Evolutionary conservation across 345 rosid species (phyloP).

Genomic region (Cardiospermum halicacabum): DNA sequence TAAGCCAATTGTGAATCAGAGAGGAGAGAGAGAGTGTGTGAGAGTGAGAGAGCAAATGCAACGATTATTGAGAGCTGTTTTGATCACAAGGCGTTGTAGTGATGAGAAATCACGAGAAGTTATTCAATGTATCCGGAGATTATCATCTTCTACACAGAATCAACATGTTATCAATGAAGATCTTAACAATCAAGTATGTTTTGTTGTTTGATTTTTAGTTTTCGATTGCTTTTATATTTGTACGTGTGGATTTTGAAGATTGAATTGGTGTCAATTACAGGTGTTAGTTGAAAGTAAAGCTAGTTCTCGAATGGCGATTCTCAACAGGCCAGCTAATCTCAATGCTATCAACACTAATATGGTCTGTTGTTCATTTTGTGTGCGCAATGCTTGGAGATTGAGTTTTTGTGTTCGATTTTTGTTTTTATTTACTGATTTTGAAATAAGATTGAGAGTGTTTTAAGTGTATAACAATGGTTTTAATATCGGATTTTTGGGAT

Average conservation of each 20-base stretch:
- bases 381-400: background rate
- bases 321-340: slow-evolving; percentile 73
- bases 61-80: slow-evolving; percentile 21
- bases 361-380: slow-evolving; percentile 28
- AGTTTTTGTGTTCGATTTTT: background rate
- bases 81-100: slow-evolving; percentile 27
- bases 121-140: slow-evolving; percentile 21
- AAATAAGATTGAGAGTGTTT: background rate
- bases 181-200: slow-evolving; percentile 44
- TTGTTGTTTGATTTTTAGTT: background rate
- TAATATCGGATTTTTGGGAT: background rate
- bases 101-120: slow-evolving; percentile 15
- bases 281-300: slow-evolving; percentile 71
- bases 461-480: background rate
- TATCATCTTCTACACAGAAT: slow-evolving; percentile 37
- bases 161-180: slow-evolving; percentile 35
- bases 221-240: background rate
- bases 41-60: slow-evolving; percentile 37
- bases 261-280: slow-evolving; percentile 22
- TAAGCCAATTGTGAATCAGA: no score
- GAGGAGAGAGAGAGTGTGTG: background rate
- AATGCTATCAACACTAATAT: slow-evolving; percentile 76
- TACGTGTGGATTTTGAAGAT: background rate
- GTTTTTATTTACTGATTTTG: background rate
- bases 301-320: slow-evolving; percentile 69